These are phyloP conservation scores for Syncephalastrum sp. DNA, from an alignment of 371 early-diverging fungal species.

Conservation along the genomic window DNA sequence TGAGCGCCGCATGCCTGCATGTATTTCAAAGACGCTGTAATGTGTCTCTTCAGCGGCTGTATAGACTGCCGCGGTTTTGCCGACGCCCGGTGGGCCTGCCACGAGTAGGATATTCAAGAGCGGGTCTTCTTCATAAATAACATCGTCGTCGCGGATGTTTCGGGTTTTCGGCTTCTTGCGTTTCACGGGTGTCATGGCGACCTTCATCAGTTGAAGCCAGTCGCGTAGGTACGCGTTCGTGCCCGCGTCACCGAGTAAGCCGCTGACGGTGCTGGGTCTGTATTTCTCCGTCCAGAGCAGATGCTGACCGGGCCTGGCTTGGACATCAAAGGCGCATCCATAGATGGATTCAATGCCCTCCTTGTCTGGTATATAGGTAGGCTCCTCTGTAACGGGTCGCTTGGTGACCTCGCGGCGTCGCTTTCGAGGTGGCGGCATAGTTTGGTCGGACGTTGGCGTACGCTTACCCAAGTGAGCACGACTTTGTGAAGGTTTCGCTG, in stretches of 20 bases:
- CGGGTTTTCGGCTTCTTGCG: conserved; percentile 4
- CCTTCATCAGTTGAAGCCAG: conserved; percentile 28
- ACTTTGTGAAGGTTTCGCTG: too few relatives aligned
- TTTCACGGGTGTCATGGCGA: conserved; percentile 5
- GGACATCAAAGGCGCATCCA: neutral
- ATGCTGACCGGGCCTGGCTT: neutral
- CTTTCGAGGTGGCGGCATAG: too few relatives aligned
- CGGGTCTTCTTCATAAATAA: conserved; percentile 8
- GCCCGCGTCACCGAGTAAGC: conserved; percentile 14
- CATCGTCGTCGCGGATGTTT: conserved; percentile 4
- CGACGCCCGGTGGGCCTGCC: conserved; percentile 65
- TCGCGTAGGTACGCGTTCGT: conserved; percentile 16
- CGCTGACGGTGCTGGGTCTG: conserved; percentile 18
- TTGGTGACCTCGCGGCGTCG: conserved; percentile 3
- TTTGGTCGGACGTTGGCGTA: too few relatives aligned
- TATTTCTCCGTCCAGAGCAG: conserved; percentile 36
- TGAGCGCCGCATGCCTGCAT: conserved; percentile 62
- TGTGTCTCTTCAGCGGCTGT: conserved; percentile 70
- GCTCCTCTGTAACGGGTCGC: neutral
- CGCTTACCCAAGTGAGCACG: too few relatives aligned
- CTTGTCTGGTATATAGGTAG: neutral
- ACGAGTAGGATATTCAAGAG: conserved; percentile 57
- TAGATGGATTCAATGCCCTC: conserved; percentile 3
- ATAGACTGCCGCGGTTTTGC: conserved; percentile 76
- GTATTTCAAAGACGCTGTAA: conserved; percentile 74